A percentile compares a stretch with the other conserved stretches of the same genome.
Conservation (phyloP, 83 land plant species). For the Thuja plicata region DNA sequence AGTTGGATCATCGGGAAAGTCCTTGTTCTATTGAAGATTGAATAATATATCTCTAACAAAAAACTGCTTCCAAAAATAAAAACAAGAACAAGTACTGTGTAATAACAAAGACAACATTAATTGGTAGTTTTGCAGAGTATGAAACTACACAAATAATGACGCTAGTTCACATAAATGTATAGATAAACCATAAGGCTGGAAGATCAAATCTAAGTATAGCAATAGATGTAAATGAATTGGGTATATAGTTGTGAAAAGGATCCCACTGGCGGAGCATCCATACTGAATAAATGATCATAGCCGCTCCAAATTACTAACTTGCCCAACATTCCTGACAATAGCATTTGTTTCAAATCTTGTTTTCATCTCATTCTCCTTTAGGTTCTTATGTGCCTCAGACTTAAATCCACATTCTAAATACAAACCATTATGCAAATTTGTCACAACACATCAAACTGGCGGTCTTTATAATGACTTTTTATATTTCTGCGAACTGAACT, state of each 20-base stretch:
- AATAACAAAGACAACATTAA: conserved; percentile 66
- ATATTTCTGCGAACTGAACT: too few species aligned
- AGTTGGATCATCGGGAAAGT: conserved; percentile 57
- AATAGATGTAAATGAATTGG: too few species aligned
- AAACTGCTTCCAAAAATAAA: conserved; percentile 45
- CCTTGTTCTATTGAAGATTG: conserved; percentile 62
- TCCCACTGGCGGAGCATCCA: conserved; percentile 48
- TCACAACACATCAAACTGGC: too few species aligned
- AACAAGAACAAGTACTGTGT: conserved; percentile 33
- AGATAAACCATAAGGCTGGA: conserved; percentile 31
- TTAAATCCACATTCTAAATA: too few species aligned
- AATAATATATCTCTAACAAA: too few species aligned
- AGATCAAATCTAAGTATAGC: not conserved
- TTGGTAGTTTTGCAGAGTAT: conserved; percentile 39
- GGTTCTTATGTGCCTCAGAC: too few species aligned
- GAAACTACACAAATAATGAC: conserved; percentile 37
- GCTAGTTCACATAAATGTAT: conserved; percentile 56
- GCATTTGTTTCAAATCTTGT: too few species aligned
- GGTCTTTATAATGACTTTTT: too few species aligned
- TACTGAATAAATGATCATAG: conserved; percentile 43
- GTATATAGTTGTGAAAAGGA: not conserved
- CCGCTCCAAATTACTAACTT: conserved; percentile 34
- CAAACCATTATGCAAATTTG: too few species aligned
- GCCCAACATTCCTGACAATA: too few species aligned
- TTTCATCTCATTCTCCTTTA: too few species aligned